Evolutionary conservation across 2,329 filamentous ascomycete genomes (phyloP), one percentile per base, ranked within the genome.

Genomic region (Colletotrichum australisinense): DNA sequence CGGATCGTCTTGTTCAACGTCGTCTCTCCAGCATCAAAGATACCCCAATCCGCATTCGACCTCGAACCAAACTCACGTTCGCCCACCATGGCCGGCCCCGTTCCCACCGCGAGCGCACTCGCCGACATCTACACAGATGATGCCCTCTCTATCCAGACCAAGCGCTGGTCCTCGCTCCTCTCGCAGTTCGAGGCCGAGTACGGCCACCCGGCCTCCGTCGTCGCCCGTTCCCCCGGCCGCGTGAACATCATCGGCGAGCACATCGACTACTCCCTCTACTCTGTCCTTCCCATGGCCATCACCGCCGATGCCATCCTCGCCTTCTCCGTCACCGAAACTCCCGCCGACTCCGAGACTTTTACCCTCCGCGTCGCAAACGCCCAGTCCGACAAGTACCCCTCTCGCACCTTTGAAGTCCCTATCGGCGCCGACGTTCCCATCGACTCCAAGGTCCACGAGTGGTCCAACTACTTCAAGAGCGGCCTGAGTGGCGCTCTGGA

Each of bases 221-320:
- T 98, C 24, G 91, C 96, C 11, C 92, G 97, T 75, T 98, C 95
- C 68, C 97, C 97, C 1, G 97, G 97, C 73, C 91, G 97, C 77
- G 97, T 99, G 77, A 98, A 98, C 86, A 97, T 99, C 80, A 98
- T 99, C 81, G 97, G 97, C 83, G 97, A 99, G 88, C 97, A 99
- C 86, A 98, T 99, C 79, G 97, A 99, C 86, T 99, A 99, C 86
- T 98, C 95, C 16, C 90, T 99, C 24, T 99, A 98, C 87, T 93
- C 97, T 78, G 95, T 98, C 73, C 88, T 99, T 28, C 97, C 97
- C 65, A 98, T 98, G 91, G 97, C 96, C 75, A 95, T 98, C 77
- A 95, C 94, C 6, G 94, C 95, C 75, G 97, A 99, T 83, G 93
- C 95, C 70, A 89, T 99, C 73, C 90, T 99, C 79, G 97, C 96